Conservation (phyloP, 176 grass and related monocot genomes). For the Triticum urartu region DNA sequence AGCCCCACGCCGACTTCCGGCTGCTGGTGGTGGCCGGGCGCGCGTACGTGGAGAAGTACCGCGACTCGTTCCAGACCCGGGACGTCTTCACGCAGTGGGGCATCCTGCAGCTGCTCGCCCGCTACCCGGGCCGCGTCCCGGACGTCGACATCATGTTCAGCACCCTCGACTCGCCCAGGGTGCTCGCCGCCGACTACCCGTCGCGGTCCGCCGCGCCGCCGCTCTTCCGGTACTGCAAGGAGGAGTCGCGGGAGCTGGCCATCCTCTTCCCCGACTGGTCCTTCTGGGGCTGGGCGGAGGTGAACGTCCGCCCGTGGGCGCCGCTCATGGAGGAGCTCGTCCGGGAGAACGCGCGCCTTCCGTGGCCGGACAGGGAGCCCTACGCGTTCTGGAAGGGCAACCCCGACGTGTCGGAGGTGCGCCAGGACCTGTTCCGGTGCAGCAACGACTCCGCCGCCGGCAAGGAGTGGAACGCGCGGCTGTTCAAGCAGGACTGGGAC, state of each 20-base stretch:
- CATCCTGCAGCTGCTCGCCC: slow-evolving; percentile 71
- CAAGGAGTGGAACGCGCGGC: neutral
- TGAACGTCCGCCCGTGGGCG: slow-evolving; percentile 68
- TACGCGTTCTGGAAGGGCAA: neutral
- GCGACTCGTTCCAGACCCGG: slow-evolving; percentile 41
- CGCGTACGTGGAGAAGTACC: slow-evolving; percentile 62
- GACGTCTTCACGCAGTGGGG: slow-evolving; percentile 51
- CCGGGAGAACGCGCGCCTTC: neutral
- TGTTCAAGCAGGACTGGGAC: neutral
- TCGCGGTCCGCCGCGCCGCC: slow-evolving; percentile 46
- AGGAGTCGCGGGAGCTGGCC: slow-evolving; percentile 57
- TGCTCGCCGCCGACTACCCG: neutral
- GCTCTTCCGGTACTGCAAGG: slow-evolving; percentile 77
- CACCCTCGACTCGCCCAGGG: slow-evolving; percentile 52
- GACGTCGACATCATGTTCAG: slow-evolving; percentile 92
- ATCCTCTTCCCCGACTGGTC: slow-evolving; percentile 92
- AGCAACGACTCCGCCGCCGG: neutral
- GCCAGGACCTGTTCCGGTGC: neutral
- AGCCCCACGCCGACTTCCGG: slow-evolving; percentile 46
- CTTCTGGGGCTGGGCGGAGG: slow-evolving; percentile 94
- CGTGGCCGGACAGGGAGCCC: neutral
- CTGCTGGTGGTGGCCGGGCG: slow-evolving; percentile 49
- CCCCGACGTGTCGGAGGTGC: neutral
- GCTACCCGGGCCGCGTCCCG: slow-evolving; percentile 72
- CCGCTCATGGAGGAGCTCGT: neutral